Evolutionary conservation across 768 basidiomycete genomes (phyloP).

Genomic region (Coprinellus micaceus): DNA sequence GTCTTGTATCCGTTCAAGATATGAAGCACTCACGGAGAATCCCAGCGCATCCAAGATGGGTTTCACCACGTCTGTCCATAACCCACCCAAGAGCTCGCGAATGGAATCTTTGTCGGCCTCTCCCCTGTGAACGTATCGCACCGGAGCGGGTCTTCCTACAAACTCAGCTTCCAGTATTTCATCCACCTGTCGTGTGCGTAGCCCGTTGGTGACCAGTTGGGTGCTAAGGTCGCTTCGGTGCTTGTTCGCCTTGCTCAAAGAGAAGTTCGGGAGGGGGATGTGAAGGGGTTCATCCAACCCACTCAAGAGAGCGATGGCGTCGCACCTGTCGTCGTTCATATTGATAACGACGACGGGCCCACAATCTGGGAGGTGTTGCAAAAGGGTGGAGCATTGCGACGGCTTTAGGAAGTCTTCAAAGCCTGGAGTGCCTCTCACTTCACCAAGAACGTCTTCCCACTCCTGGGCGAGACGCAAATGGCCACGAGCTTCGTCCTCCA

Average conservation of each 20-base stretch:
- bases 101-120: too few species aligned
- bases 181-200: background rate
- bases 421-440: background rate
- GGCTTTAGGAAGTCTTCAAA: background rate
- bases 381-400: background rate
- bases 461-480: background rate
- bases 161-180: background rate
- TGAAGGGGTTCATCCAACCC: constrained; percentile 5
- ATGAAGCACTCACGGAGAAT: background rate
- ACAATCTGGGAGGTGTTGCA: background rate
- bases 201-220: background rate
- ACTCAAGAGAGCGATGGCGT: constrained; percentile 16
- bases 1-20: background rate
- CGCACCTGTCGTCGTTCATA: constrained; percentile 11
- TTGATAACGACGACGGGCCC: constrained; percentile 13
- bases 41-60: constrained; percentile 7
- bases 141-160: background rate
- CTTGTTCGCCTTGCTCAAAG: background rate
- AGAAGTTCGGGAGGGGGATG: constrained; percentile 9
- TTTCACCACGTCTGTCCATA: background rate
- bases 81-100: background rate
- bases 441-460: background rate
- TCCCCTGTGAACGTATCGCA: too few species aligned
- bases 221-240: background rate
- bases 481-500: too few species aligned